phyloP scores from a whole-genome alignment of 2,329 filamentous ascomycete genomes.

The Nigrograna mackinnonii region DNA sequence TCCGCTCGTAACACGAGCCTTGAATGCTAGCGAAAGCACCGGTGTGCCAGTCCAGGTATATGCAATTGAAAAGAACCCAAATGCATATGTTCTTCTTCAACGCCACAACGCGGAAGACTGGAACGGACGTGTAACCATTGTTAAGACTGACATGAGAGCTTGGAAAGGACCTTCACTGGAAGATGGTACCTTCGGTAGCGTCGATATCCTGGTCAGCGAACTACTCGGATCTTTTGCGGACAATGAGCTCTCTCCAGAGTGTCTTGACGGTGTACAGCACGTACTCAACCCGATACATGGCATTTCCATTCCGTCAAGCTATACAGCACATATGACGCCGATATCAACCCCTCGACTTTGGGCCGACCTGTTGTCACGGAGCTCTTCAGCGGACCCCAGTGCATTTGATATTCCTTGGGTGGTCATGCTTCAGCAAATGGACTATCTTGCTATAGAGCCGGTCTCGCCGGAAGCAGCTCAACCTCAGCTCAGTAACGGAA shows the following conservation, averaged over 20 bases:
- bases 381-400: slow-evolving; percentile 60
- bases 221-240: slow-evolving; percentile 94
- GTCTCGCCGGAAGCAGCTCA: slow-evolving; percentile 46
- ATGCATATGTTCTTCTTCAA: slow-evolving; percentile 91
- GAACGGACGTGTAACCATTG: slow-evolving; percentile 78
- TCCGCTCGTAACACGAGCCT: slow-evolving; percentile 83
- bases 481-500: slow-evolving; percentile 52
- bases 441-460: slow-evolving; percentile 71
- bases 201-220: slow-evolving; percentile 94
- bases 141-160: slow-evolving; percentile 95
- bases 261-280: slow-evolving; percentile 91
- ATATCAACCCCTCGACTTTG: slow-evolving; percentile 86
- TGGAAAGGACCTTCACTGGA: slow-evolving; percentile 80
- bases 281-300: slow-evolving; percentile 80
- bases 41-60: slow-evolving; percentile 82
- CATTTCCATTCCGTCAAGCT: slow-evolving; percentile 90
- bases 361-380: slow-evolving; percentile 73
- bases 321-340: slow-evolving; percentile 92
- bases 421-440: slow-evolving; percentile 86
- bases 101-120: slow-evolving; percentile 81
- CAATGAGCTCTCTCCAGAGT: slow-evolving; percentile 96
- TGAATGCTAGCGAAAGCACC: slow-evolving; percentile 77
- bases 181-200: slow-evolving; percentile 61
- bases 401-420: slow-evolving; percentile 94
- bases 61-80: slow-evolving; percentile 97